A percentile compares a stretch with the other conserved stretches of the same genome.
phyloP scores from a whole-genome alignment of 2,329 filamentous ascomycete genomes.

The Aspergillus pseudotamarii region DNA sequence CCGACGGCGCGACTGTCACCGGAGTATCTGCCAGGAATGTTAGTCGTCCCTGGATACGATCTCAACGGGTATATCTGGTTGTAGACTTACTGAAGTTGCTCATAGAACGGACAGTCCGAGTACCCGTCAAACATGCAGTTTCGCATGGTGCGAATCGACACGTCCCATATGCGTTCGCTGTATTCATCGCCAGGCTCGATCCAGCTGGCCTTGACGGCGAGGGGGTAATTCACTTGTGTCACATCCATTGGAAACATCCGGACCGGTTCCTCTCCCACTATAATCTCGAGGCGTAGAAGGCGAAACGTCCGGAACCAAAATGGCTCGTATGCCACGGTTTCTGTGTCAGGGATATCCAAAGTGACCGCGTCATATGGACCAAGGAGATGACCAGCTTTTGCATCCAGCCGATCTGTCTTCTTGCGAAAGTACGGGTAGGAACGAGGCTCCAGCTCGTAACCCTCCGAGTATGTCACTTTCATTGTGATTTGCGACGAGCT shows the following conservation, averaged over 20 bases:
- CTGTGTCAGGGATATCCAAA: slow-evolving; percentile 23
- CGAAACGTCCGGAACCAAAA: slow-evolving; percentile 49
- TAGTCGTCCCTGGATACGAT: background rate
- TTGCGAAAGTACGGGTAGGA: slow-evolving; percentile 44
- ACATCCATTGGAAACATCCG: slow-evolving; percentile 29
- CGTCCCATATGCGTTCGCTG: slow-evolving; percentile 32
- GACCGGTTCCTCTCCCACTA: slow-evolving; percentile 25
- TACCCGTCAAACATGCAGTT: slow-evolving; percentile 43
- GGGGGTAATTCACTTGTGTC: slow-evolving; percentile 42
- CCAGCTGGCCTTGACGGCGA: slow-evolving; percentile 34
- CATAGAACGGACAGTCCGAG: slow-evolving; percentile 41
- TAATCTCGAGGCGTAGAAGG: slow-evolving; percentile 35
- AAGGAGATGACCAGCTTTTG: slow-evolving; percentile 33
- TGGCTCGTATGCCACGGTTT: slow-evolving; percentile 35
- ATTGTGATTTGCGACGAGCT: slow-evolving; percentile 21
- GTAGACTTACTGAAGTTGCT: slow-evolving; percentile 36
- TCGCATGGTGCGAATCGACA: slow-evolving; percentile 34
- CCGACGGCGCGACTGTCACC: slow-evolving; percentile 28
- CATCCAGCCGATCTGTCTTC: slow-evolving; percentile 42
- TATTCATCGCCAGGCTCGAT: slow-evolving; percentile 15
- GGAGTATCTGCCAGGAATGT: slow-evolving; percentile 21
- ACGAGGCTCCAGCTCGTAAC: slow-evolving; percentile 36
- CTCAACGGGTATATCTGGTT: background rate
- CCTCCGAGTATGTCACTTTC: slow-evolving; percentile 36
- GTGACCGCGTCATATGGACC: slow-evolving; percentile 42